A percentile compares a stretch with the other conserved stretches of the same genome.
Conservation (phyloP, 441 rosid species). For the Populus hybrid region DNA sequence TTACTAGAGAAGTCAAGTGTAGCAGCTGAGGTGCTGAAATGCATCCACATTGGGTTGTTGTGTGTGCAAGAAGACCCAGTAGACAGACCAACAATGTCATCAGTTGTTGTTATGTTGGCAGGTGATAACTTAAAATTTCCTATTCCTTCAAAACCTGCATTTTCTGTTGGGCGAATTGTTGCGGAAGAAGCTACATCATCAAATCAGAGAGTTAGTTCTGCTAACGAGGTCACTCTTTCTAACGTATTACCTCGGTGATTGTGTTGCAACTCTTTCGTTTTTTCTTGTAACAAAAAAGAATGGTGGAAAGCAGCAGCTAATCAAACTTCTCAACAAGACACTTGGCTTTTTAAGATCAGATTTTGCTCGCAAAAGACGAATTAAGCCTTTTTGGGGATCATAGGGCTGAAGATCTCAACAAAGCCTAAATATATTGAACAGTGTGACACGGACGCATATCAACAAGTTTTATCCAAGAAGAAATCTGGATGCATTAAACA, state of each 20-base stretch:
- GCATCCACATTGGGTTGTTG: slow-evolving; percentile 52
- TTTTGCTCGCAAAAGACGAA: too few relatives aligned
- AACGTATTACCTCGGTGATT: slow-evolving; percentile 13
- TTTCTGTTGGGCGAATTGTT: slow-evolving; percentile 14
- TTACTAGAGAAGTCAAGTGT: slow-evolving; percentile 5
- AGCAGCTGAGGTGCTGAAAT: slow-evolving; percentile 38
- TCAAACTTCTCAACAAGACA: not conserved
- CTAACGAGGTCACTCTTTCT: slow-evolving; percentile 20
- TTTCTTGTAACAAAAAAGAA: not conserved
- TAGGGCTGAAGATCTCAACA: too few relatives aligned
- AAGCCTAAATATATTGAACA: too few relatives aligned
- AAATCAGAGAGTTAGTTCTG: not conserved
- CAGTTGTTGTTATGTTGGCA: slow-evolving; percentile 40
- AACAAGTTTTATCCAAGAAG: too few relatives aligned
- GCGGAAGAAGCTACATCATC: not conserved
- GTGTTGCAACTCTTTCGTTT: not conserved
- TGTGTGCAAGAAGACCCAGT: slow-evolving; percentile 51
- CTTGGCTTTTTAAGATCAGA: not conserved
- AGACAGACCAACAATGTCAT: slow-evolving; percentile 45
- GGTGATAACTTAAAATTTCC: slow-evolving; percentile 34
- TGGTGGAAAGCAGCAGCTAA: not conserved
- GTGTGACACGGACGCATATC: too few relatives aligned
- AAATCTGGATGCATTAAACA: too few relatives aligned
- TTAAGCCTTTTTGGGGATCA: too few relatives aligned
- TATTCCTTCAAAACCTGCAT: slow-evolving; percentile 6